Base-by-base conservation (phyloP, 805 yeast genomes). In the Metschnikowia lunata region DNA sequence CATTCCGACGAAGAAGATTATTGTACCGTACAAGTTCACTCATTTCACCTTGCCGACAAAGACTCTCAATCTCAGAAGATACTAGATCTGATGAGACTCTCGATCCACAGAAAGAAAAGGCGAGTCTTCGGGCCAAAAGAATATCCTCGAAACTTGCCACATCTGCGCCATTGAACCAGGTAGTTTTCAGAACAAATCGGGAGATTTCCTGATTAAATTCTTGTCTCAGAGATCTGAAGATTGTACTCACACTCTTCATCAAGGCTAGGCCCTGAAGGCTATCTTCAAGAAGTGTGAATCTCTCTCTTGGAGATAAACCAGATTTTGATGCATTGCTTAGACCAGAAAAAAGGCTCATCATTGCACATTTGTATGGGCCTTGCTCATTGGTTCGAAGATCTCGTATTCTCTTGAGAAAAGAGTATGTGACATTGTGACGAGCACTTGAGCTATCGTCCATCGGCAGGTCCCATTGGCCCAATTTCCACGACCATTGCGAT, bases 401-500 rank as follows among this genome's bases (percentile, higher is more conserved):
- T 30, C 66, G 66, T 5, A 79, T 53, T 5, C 59, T 57, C 50
- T 78, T 82, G 47, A 85, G 63, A 1, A 78, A 58, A 4, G 69
- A 66, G 56, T 83, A 88, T 2, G 82, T 61, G 2, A 70, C 64
- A 36, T 74, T 75, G 36, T 77, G 70, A 33, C 71, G 76, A 1
- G 67, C 60, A 0, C 42, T 40, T 0, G 74, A 58, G 0, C 46
- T 50, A 2, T 56, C 58, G 1, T 82, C 71, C 0, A 58, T 48
- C 0, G 95, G 87, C 1, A 85, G 48, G 42, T 83, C 84, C 97
- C 97, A 90, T 39, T 78, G 76, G 35, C 75, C 77, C 34, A 90
- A 62, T 56, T 85, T 85, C 88, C 96, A 83, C 1, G 82, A 77
- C 79, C 88, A 82, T 46, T 76, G 80, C 1, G 62, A 46, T 23